phyloP scores from a whole-genome alignment of 352 stramenopile species.

The Globisporangium spiculum region DNA sequence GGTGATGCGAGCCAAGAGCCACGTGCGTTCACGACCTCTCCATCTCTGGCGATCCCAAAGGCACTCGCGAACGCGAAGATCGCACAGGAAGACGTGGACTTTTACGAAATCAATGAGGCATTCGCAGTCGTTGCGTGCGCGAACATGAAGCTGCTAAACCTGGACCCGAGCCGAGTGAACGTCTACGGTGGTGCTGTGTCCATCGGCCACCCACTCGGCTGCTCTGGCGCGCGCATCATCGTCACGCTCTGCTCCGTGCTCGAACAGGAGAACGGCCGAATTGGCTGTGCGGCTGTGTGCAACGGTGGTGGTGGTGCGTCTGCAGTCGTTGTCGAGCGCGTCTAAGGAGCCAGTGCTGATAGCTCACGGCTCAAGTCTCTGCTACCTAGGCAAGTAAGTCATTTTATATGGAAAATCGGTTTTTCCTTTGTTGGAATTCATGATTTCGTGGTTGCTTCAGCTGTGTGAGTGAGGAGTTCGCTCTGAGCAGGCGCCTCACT shows the following conservation, averaged over 20 bases:
- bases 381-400: not conserved
- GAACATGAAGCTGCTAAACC: slow-evolving; percentile 89
- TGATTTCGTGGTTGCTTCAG: not conserved
- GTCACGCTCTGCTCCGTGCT: slow-evolving; percentile 91
- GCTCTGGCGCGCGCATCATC: slow-evolving; percentile 87
- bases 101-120: slow-evolving; percentile 98
- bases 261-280: slow-evolving; percentile 84
- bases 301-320: slow-evolving; percentile 96
- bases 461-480: not conserved
- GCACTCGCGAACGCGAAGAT: slow-evolving; percentile 79
- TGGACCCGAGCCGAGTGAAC: slow-evolving; percentile 91
- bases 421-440: slow-evolving; percentile 1
- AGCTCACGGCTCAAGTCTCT: not conserved
- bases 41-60: slow-evolving; percentile 89
- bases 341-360: slow-evolving; percentile 9
- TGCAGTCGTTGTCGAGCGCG: slow-evolving; percentile 92
- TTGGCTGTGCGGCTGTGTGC: slow-evolving; percentile 94
- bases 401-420: not conserved
- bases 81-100: slow-evolving; percentile 88
- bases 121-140: slow-evolving; percentile 95
- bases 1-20: slow-evolving; percentile 78
- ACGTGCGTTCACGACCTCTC: slow-evolving; percentile 92
- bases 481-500: not conserved
- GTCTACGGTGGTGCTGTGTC: slow-evolving; percentile 88
- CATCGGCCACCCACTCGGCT: slow-evolving; percentile 65